Evolutionary conservation across 768 basidiomycete species (phyloP).

Genomic region (Stropharia rugosoannulata): DNA sequence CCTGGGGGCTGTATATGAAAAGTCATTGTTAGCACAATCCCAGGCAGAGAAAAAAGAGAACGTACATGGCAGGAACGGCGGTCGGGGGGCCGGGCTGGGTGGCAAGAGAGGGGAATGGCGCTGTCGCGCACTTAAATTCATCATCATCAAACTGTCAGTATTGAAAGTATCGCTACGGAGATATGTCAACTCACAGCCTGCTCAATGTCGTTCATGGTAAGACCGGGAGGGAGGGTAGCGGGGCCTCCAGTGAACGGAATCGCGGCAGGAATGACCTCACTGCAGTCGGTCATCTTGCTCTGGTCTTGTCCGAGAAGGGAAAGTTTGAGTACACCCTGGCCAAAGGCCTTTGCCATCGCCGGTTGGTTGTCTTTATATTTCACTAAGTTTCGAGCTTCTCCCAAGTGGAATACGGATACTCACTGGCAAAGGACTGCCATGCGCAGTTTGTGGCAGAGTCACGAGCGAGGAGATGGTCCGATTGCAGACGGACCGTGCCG

Average conservation of each 20-base stretch:
- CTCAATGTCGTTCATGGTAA: constrained; percentile 22
- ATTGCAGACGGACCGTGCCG: constrained; percentile 44
- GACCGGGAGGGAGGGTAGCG: constrained; percentile 28
- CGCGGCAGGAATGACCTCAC: constrained; percentile 37
- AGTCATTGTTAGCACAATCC: no score
- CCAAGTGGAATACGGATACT: no score
- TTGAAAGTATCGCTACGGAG: not conserved
- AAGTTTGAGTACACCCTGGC: constrained; percentile 40
- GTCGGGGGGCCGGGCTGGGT: constrained; percentile 1
- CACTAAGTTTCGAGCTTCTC: not conserved
- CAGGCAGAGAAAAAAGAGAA: not conserved
- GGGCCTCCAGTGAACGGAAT: constrained; percentile 19
- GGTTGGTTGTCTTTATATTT: constrained; percentile 26
- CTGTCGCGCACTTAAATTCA: not conserved
- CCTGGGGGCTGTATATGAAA: no score
- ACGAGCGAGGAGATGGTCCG: constrained; percentile 34
- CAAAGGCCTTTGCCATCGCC: constrained; percentile 32
- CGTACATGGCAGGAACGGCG: constrained; percentile 4
- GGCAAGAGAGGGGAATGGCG: constrained; percentile 3
- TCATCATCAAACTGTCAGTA: no score
- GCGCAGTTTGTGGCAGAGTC: constrained; percentile 46
- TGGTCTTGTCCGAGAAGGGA: constrained; percentile 39
- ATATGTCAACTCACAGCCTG: constrained; percentile 23
- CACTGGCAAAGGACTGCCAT: constrained; percentile 44
- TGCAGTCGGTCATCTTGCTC: constrained; percentile 6